These are phyloP conservation scores for Pelomyxa schiedti DNA, from an alignment of 78 protist genomes.

Conservation along the genomic window DNA sequence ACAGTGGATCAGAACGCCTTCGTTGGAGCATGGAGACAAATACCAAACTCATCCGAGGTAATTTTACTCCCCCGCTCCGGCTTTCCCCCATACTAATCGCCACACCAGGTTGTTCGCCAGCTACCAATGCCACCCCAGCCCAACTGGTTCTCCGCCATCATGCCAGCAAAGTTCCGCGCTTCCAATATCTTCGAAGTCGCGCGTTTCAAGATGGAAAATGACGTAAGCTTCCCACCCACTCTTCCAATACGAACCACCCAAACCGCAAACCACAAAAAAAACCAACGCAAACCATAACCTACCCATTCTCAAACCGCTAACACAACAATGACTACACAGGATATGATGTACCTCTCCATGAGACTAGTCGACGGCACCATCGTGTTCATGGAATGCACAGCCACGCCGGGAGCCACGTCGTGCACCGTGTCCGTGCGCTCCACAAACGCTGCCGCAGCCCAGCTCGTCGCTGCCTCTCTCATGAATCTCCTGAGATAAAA, in stretches of 20 bases:
- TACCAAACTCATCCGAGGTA: not conserved
- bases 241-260: not conserved
- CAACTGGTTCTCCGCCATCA: not conserved
- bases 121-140: too few relatives aligned
- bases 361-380: not conserved
- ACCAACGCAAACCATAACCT: not conserved
- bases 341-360: conserved; percentile 3
- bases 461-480: not conserved
- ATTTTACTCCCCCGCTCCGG: not conserved
- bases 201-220: not conserved
- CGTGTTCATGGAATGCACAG: conserved; percentile 1
- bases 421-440: not conserved
- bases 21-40: not conserved
- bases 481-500: not conserved
- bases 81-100: too few relatives aligned
- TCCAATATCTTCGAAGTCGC: not conserved
- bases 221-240: not conserved
- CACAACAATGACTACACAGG: not conserved
- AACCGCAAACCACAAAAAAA: not conserved
- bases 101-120: too few relatives aligned
- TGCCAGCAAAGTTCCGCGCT: not conserved
- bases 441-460: not conserved
- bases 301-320: not conserved
- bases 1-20: not conserved
- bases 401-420: not conserved